Evolutionary conservation across 495 filamentous ascomycete species (phyloP).

Genomic region (Annulohypoxylon maeteangense): DNA sequence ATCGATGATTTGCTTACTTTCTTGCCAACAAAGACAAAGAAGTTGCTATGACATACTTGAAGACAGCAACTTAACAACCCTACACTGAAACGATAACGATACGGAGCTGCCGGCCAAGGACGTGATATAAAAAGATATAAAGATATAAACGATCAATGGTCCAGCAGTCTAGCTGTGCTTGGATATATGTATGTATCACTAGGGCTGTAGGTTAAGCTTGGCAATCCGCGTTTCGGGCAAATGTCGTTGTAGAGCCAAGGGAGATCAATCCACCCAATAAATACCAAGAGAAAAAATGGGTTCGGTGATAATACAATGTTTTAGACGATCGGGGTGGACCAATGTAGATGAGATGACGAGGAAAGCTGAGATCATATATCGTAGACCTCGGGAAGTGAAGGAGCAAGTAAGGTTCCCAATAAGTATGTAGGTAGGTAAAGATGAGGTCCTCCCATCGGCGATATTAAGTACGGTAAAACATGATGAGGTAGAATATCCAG

Average conservation of each 20-base stretch:
- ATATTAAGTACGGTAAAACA: constrained; percentile 13
- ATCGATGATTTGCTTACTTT: constrained; percentile 21
- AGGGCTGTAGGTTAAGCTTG: constrained; percentile 34
- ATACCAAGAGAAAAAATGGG: constrained; percentile 32
- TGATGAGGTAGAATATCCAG: background rate
- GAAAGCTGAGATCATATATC: background rate
- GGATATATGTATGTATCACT: constrained; percentile 37
- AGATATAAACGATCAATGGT: background rate
- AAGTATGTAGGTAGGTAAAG: background rate
- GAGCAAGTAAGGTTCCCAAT: background rate
- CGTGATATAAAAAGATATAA: constrained; percentile 29
- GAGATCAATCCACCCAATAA: constrained; percentile 34
- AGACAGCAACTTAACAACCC: constrained; percentile 9
- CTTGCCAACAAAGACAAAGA: constrained; percentile 1
- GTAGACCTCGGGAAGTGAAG: background rate
- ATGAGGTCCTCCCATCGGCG: background rate
- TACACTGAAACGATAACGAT: background rate
- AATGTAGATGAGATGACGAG: constrained; percentile 21
- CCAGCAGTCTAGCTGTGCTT: constrained; percentile 26
- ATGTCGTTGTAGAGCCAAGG: constrained; percentile 28
- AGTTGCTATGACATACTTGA: constrained; percentile 36
- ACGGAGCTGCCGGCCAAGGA: constrained; percentile 18
- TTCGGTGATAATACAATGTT: constrained; percentile 13
- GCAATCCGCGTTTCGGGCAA: constrained; percentile 34
- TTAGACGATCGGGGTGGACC: constrained; percentile 26